These are phyloP conservation scores for Pittosporum tobira DNA, from an alignment of 129 eudicot genomes.

Conservation along the genomic window DNA sequence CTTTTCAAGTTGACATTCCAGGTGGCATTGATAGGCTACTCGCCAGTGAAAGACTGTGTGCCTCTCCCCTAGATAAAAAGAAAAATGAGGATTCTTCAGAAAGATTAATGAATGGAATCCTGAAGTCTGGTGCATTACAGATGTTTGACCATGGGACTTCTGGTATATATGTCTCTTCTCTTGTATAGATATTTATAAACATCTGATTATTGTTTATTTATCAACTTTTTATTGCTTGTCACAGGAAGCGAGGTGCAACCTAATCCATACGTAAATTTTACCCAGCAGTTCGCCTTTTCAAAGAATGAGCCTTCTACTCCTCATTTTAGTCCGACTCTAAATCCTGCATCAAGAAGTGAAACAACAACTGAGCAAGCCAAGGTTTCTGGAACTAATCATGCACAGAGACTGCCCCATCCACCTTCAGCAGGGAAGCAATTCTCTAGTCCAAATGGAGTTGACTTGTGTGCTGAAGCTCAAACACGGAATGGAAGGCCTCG, in stretches of 20 bases:
- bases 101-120: conserved; percentile 28
- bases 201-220: no score
- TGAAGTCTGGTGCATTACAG: conserved; percentile 28
- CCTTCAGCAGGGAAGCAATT: conserved; percentile 25
- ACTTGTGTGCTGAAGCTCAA: conserved; percentile 36
- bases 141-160: conserved; percentile 27
- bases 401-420: conserved; percentile 19
- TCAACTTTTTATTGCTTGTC: conserved; percentile 18
- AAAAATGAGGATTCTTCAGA: conserved; percentile 28
- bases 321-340: conserved; percentile 26
- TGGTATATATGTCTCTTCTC: conserved; percentile 35
- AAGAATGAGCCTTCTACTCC: conserved; percentile 23
- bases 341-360: conserved; percentile 24
- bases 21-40: conserved; percentile 25
- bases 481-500: conserved; percentile 27
- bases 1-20: conserved; percentile 26
- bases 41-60: conserved; percentile 22
- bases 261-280: conserved; percentile 17
- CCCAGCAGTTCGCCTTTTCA: conserved; percentile 25
- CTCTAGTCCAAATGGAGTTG: conserved; percentile 25
- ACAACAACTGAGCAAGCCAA: conserved; percentile 23
- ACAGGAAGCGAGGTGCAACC: conserved; percentile 43
- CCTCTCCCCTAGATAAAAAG: conserved; percentile 30
- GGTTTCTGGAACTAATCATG: conserved; percentile 24
- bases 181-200: conserved; percentile 17